Base-by-base conservation (phyloP, 441 rosid genomes). In the Populus hybrid region DNA sequence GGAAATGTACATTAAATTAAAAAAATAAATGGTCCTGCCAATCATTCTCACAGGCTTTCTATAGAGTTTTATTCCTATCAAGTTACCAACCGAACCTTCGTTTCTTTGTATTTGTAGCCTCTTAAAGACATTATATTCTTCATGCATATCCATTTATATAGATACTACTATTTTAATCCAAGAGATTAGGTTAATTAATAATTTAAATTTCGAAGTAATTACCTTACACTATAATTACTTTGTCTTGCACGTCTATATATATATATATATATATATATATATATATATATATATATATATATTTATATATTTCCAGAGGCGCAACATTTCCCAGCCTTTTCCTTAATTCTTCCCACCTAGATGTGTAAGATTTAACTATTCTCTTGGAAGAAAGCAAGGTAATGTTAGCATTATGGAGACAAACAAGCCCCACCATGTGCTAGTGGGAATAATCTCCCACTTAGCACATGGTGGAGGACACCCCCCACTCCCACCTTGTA, bases 51-150 rank as follows among this genome's bases (percentile, higher is more conserved):
- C 66, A 28, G 5, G 23, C 68, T 67, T 70, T 77, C 63, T 5
- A 26, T 10, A 77, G 87, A 86, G 83, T 83, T 85, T 79, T 30
- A 28, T 23, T 77, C 77, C 72, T 3, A 4, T 75, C 63, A 80
- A 76, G 69, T 83, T 87, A 78, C 90, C 79, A 40, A 34, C 14
- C 28, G 40, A 71, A 73, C 73, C 86, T 18, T 64, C 68, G 68
- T 85, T 65, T 78, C 69, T 81, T 42, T 80, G 78, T 35, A 82
- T 78, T 79, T 89, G 84, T 85, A 79, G 75, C 66, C 81, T 79
- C 87, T 74, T 8, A 24, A 71, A 34, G 46, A 8, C 77, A 36
- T 65, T 61, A 16, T 1, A 3, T 16, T 35, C 50, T 59, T 70
- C 70, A 61, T 77, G 69, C 79, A 70, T 23, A 59, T 70, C 16